Base-by-base conservation (phyloP, 1,139 yeast genomes). In the Protomyces inouyei region DNA sequence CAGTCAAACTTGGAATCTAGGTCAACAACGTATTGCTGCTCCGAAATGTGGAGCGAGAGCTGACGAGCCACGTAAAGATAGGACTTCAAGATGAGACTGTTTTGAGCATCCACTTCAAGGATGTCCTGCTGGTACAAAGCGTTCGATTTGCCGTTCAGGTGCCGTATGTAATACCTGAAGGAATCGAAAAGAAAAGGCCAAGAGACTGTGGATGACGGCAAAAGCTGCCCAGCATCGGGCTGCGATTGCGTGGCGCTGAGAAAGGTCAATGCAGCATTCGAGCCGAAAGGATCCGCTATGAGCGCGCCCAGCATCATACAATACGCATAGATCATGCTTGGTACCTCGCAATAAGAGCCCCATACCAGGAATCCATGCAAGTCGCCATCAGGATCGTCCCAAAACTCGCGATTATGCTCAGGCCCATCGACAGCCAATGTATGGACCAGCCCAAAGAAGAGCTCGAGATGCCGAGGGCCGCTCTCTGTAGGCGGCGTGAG, bases 271-370 rank as follows among this genome's bases (percentile, higher is more conserved):
- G 81, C 81, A 59, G 82, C 78, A 3, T 74, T 69, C 1, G 89
- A 80, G 64, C 82, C 82, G 14, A 79, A 80, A 1, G 79, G 78
- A n/a, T 87, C 89, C 21, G 82, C 80, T 0, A 93, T 79, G 54
- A 93, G 78, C 3, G 95, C 85, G 1, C 95, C 85, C 64, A 93
- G 77, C 80, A 93, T 81, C 66, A 89, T 80, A 69, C 93, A 85
- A 71, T 87, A 91, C 0, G 96, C 83, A 0, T 98, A 87, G 59
- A 90, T 83, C 78, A 92, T 90, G 64, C 91, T 78, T 5, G 95
- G 86, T 14, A 93, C 88, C 68, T 87, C 90, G 71, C 92, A 87
- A 65, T 85, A 84, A 3, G 95, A 81, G 0, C 95, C 95, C 98
- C 98, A 92, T 55, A 83, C 83, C 60, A 92, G 78, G 70, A 93